phyloP scores from a whole-genome alignment of 108 stramenopile species.

The Skeletonema costatum region DNA sequence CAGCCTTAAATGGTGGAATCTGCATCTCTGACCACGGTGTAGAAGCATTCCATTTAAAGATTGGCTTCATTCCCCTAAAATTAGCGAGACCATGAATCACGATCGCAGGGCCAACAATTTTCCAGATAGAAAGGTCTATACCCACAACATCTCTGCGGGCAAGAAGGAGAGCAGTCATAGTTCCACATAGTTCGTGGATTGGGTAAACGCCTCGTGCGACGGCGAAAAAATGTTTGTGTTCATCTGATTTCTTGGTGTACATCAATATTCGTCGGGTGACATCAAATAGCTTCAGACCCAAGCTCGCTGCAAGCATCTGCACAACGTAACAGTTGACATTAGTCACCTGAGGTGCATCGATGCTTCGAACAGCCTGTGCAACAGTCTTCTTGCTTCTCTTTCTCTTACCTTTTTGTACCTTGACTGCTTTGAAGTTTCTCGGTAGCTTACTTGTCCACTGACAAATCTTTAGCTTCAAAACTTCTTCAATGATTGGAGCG shows the following conservation, averaged over 20 bases:
- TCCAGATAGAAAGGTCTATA: constrained; percentile 71
- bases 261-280: constrained; percentile 76
- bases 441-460: constrained; percentile 67
- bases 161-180: constrained; percentile 89
- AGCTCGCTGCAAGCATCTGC: constrained; percentile 79
- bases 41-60: constrained; percentile 93
- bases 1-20: constrained; percentile 62
- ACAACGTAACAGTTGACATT: constrained; percentile 83
- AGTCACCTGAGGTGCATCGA: constrained; percentile 53
- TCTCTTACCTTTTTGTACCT: constrained; percentile 52
- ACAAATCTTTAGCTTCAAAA: constrained; percentile 72
- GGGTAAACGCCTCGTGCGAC: constrained; percentile 90
- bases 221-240: constrained; percentile 75
- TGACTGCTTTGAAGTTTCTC: constrained; percentile 65
- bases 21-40: constrained; percentile 96
- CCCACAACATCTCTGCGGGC: constrained; percentile 88
- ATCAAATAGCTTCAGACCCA: constrained; percentile 84
- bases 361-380: constrained; percentile 32
- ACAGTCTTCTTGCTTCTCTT: constrained; percentile 28
- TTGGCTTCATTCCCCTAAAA: constrained; percentile 92
- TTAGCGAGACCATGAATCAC: constrained; percentile 92
- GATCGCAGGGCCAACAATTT: constrained; percentile 78
- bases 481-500: constrained; percentile 87
- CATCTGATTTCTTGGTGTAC: constrained; percentile 79
- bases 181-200: constrained; percentile 94